phyloP scores from a whole-genome alignment of 2,329 filamentous ascomycete genomes.

The Curvularia spicifera region DNA sequence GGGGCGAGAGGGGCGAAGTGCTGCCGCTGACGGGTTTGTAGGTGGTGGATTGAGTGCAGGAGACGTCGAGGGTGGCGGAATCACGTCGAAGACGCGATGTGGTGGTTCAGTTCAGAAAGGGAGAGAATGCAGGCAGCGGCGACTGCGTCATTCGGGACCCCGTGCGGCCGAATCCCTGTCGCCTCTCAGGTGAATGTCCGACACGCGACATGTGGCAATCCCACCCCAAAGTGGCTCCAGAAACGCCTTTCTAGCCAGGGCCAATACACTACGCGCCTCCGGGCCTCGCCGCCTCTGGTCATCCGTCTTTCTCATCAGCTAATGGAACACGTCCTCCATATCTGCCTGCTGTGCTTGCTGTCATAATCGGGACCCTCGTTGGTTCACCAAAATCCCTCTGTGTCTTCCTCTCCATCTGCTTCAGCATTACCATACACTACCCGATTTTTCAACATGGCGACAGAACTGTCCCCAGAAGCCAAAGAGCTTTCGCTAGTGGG shows the following conservation, averaged over 20 bases:
- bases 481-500: constrained; percentile 82
- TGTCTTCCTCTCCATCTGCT: background rate
- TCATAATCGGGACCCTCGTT: constrained; percentile 10
- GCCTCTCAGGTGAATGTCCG: constrained; percentile 30
- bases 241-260: constrained; percentile 15
- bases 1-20: constrained; percentile 3
- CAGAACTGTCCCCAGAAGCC: constrained; percentile 58
- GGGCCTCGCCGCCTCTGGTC: constrained; percentile 2
- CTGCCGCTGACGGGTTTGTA: constrained; percentile 3
- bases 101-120: constrained; percentile 19
- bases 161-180: constrained; percentile 32
- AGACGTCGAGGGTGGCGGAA: constrained; percentile 28
- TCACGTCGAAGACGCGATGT: constrained; percentile 32
- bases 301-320: constrained; percentile 11
- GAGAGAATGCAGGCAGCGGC: constrained; percentile 26
- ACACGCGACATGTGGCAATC: constrained; percentile 33
- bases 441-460: constrained; percentile 38
- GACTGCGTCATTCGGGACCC: constrained; percentile 32
- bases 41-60: constrained; percentile 11
- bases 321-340: constrained; percentile 26
- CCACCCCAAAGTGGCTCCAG: constrained; percentile 25
- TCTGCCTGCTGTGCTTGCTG: constrained; percentile 34
- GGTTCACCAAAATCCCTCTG: background rate
- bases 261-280: constrained; percentile 15
- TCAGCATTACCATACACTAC: constrained; percentile 2